Evolutionary conservation across 306 rosid genomes (phyloP).

Genomic region (Ochetophila trinervis): DNA sequence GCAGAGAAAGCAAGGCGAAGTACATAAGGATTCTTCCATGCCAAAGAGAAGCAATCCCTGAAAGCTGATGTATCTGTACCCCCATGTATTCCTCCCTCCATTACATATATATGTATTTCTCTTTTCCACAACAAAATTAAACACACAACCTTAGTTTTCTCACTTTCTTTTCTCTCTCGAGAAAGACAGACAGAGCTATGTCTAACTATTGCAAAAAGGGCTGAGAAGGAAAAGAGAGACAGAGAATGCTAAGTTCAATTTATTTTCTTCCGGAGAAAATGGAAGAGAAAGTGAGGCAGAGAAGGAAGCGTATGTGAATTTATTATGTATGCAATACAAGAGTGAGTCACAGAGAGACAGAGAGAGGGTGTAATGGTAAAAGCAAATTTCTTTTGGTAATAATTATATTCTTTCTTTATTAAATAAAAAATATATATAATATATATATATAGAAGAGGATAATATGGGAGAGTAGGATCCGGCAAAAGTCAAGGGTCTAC

Average conservation of each 20-base stretch:
- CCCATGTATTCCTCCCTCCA: constrained; percentile 57
- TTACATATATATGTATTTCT: constrained; percentile 4
- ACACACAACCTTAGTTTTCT: not conserved
- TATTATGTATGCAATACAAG: no score
- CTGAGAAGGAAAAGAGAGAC: not conserved
- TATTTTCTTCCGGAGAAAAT: no score
- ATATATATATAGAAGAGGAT: no score
- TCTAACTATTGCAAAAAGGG: not conserved
- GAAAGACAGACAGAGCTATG: not conserved
- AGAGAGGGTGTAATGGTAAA: no score
- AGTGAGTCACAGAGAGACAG: no score
- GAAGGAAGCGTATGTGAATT: no score
- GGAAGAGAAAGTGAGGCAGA: no score
- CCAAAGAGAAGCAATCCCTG: constrained; percentile 57
- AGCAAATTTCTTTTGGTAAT: no score
- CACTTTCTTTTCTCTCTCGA: not conserved
- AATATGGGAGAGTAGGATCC: no score
- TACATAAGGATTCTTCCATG: constrained; percentile 57
- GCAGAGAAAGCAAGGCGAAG: constrained; percentile 72
- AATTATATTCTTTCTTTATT: no score
- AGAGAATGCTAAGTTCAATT: not conserved
- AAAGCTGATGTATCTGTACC: constrained; percentile 55
- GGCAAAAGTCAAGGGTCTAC: no score
- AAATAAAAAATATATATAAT: no score
- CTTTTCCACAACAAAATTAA: not conserved